Evolutionary conservation across 2,329 filamentous ascomycete species (phyloP).

Genomic region (Herpotrichia juniperi): DNA sequence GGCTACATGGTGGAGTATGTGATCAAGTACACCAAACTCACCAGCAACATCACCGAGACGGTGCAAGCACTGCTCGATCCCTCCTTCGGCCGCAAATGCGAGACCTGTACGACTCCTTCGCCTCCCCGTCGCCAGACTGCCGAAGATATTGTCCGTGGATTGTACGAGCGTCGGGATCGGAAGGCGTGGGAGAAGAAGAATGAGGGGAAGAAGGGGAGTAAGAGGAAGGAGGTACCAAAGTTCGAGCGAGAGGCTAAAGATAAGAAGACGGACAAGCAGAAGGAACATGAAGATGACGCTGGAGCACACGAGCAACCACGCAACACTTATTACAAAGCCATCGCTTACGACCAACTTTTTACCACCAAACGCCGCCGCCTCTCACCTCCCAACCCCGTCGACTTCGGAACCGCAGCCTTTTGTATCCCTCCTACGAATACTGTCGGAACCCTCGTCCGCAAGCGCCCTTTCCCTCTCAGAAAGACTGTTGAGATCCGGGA

Average conservation of each 20-base stretch:
- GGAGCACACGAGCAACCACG: too few species aligned
- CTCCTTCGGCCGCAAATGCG: not conserved
- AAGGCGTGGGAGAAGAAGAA: not conserved
- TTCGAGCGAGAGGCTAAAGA: not conserved
- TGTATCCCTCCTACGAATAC: not conserved
- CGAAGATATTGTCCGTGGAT: not conserved
- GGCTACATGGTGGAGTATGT: not conserved
- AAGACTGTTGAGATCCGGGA: too few species aligned
- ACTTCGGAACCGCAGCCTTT: not conserved
- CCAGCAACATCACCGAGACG: not conserved
- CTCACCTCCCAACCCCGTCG: not conserved
- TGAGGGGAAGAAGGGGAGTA: not conserved
- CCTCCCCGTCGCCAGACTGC: not conserved
- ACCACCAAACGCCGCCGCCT: not conserved
- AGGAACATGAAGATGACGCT: too few species aligned
- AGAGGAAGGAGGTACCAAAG: not conserved
- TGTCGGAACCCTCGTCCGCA: not conserved
- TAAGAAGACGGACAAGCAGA: not conserved
- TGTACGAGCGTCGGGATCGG: not conserved
- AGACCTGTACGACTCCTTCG: not conserved
- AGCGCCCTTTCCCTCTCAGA: too few species aligned
- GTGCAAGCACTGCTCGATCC: not conserved
- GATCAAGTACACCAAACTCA: not conserved
- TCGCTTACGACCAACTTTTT: not conserved
- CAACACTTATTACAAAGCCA: not conserved